Conservation (phyloP, 768 basidiomycete species). For the Rhizopogon rudus region DNA sequence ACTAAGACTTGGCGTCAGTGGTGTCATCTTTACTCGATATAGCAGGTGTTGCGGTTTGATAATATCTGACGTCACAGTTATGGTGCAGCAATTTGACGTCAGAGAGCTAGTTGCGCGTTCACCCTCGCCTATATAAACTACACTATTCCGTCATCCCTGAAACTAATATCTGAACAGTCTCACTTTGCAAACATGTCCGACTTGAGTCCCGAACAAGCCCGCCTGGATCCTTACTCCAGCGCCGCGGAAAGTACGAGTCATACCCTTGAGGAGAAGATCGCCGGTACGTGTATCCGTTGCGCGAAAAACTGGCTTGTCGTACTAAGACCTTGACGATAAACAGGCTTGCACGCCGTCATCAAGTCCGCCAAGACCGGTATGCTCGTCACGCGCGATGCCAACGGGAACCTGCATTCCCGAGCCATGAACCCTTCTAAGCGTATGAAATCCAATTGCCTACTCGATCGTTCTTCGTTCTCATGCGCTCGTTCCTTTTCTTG, state of each 20-base stretch:
- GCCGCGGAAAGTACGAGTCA: conserved; percentile 55
- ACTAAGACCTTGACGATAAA: too few species aligned
- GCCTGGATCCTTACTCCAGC: conserved; percentile 71
- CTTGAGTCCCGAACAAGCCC: conserved; percentile 16
- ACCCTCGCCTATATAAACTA: conserved; percentile 3
- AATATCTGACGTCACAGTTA: background rate
- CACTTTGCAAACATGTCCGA: conserved; percentile 16
- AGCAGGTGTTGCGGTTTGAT: background rate
- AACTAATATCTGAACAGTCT: background rate
- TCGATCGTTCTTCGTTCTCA: background rate
- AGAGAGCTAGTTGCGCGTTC: background rate
- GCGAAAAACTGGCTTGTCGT: background rate
- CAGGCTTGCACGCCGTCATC: conserved; percentile 63
- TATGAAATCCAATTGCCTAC: conserved; percentile 26
- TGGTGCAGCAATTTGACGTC: background rate
- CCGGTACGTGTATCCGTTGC: conserved; percentile 33
- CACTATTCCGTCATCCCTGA: background rate
- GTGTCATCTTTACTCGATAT: background rate
- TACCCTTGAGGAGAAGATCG: conserved; percentile 61
- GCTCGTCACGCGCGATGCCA: conserved; percentile 66
- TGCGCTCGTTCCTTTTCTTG: background rate
- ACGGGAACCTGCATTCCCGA: conserved; percentile 72
- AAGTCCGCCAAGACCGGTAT: conserved; percentile 64
- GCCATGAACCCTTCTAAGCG: conserved; percentile 75
- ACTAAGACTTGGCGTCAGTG: background rate